phyloP scores from a whole-genome alignment of 176 grass and related monocot genomes.

The Neostapfia colusana region DNA sequence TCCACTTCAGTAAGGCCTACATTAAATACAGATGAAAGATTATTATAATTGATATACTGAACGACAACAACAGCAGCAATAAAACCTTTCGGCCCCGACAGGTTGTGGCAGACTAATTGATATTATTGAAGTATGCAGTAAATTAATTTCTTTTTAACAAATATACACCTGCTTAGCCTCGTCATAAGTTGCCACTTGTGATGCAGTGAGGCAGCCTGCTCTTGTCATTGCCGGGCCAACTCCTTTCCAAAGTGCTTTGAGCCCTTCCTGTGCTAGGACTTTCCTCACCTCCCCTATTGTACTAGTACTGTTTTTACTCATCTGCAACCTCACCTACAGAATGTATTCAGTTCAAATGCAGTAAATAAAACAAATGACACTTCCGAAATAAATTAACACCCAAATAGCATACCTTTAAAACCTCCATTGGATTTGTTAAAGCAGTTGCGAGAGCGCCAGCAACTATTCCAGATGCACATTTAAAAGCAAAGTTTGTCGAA shows the following conservation, averaged over 20 bases:
- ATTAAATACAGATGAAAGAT: slow-evolving; percentile 23
- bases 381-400: slow-evolving; percentile 29
- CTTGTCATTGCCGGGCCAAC: slow-evolving; percentile 94
- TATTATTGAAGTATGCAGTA: slow-evolving; percentile 4
- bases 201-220: slow-evolving; percentile 87
- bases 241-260: slow-evolving; percentile 92
- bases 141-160: slow-evolving; percentile 2
- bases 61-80: background rate
- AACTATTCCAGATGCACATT: slow-evolving; percentile 78
- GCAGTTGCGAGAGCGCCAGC: slow-evolving; percentile 79
- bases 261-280: slow-evolving; percentile 73
- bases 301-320: slow-evolving; percentile 59
- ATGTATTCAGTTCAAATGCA: slow-evolving; percentile 26
- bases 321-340: slow-evolving; percentile 80
- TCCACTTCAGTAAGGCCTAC: slow-evolving; percentile 81
- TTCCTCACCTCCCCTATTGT: slow-evolving; percentile 59
- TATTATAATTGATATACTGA: slow-evolving; percentile 1
- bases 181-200: slow-evolving; percentile 94
- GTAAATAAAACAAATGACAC: background rate
- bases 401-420: slow-evolving; percentile 64
- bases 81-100: background rate
- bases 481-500: slow-evolving; percentile 80
- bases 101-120: background rate
- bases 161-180: slow-evolving; percentile 75
- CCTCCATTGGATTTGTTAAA: slow-evolving; percentile 82